Evolutionary conservation across 2,329 filamentous ascomycete genomes (phyloP).

Genomic region (Clarireedia hainanense): DNA sequence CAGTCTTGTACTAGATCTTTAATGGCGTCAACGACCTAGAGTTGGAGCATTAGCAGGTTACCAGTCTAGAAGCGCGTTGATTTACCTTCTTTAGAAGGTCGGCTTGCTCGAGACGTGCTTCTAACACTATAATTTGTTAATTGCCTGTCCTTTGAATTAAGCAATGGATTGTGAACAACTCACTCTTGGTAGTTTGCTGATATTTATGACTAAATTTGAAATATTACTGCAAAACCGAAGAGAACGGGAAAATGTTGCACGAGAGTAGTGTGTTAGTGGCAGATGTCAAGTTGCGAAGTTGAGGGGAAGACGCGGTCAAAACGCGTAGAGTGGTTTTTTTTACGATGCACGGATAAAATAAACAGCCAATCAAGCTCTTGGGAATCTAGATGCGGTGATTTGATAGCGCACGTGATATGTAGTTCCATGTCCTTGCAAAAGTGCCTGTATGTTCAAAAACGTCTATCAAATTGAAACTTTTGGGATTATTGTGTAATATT

Average conservation of each 20-base stretch:
- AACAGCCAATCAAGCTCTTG: neutral
- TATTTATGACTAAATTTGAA: neutral
- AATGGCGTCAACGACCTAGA: constrained; percentile 92
- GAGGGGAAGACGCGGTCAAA: constrained; percentile 6
- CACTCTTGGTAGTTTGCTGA: constrained; percentile 1
- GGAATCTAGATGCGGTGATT: too few species aligned
- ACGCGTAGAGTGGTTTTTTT: constrained; percentile 11
- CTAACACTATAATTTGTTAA: constrained; percentile 55
- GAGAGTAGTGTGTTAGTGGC: neutral
- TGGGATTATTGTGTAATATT: too few species aligned
- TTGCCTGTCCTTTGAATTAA: neutral
- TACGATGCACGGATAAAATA: neutral
- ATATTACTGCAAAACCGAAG: too few species aligned
- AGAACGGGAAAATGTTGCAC: neutral
- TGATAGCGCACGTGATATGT: too few species aligned
- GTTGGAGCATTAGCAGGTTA: constrained; percentile 17
- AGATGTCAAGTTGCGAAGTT: neutral
- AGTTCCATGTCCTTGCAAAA: too few species aligned
- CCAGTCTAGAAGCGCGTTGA: neutral
- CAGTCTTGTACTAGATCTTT: constrained; percentile 99
- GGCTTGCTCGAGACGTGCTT: constrained; percentile 95
- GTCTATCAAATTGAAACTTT: too few species aligned
- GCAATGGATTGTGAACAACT: neutral
- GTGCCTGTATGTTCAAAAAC: too few species aligned
- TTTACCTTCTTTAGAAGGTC: constrained; percentile 85